These are phyloP conservation scores for Candida khao-thaluensis DNA, from an alignment of 805 yeast genomes.

Conservation along the genomic window DNA sequence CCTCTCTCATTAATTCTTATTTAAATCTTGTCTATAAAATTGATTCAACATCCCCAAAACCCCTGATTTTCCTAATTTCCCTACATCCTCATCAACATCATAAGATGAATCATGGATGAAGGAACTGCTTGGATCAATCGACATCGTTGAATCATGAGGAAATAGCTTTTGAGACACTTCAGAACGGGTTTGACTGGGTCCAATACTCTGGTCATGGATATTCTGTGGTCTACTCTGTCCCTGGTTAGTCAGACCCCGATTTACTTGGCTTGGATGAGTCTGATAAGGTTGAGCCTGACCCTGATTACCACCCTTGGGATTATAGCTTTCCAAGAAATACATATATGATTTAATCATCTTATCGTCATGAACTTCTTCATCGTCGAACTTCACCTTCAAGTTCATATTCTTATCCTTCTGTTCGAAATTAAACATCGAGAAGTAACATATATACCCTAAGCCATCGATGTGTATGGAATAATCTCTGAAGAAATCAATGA, in stretches of 20 bases:
- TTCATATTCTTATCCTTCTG: slow-evolving; percentile 48
- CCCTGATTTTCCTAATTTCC: slow-evolving; percentile 43
- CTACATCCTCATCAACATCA: slow-evolving; percentile 34
- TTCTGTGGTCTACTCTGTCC: neutral
- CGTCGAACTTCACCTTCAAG: slow-evolving; percentile 14
- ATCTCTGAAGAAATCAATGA: slow-evolving; percentile 89
- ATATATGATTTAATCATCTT: slow-evolving; percentile 91
- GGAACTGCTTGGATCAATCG: slow-evolving; percentile 13
- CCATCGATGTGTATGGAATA: slow-evolving; percentile 91
- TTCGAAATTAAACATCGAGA: slow-evolving; percentile 87
- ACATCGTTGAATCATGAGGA: neutral
- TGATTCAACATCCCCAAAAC: slow-evolving; percentile 81
- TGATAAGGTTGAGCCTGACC: neutral
- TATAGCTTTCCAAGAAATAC: slow-evolving; percentile 84
- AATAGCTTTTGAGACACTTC: neutral
- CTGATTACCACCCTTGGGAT: slow-evolving; percentile 7
- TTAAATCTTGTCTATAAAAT: slow-evolving; percentile 57
- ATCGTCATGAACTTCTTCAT: slow-evolving; percentile 51
- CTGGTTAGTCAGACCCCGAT: neutral
- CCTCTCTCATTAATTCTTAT: slow-evolving; percentile 9
- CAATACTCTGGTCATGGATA: neutral
- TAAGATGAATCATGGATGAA: slow-evolving; percentile 23
- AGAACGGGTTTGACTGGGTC: neutral
- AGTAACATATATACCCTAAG: slow-evolving; percentile 88
- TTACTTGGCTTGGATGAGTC: neutral